Percentiles rank a stretch among this genome's conserved stretches.
Conservation (phyloP, 2,329 filamentous ascomycete genomes). For the Pseudopyrenochaeta lycopersici region DNA sequence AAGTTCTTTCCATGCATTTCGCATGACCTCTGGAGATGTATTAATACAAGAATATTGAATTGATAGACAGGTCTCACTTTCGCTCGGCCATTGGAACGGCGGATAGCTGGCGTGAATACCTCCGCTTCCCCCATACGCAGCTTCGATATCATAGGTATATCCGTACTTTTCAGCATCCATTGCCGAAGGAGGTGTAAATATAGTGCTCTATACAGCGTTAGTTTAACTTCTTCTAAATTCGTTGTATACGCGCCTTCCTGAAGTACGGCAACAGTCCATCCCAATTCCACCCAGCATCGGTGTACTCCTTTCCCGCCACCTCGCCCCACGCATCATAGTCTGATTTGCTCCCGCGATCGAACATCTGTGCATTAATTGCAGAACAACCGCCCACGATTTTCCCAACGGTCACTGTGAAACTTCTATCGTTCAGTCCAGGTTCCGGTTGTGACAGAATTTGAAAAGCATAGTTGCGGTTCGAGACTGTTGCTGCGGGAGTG, state of each 20-base stretch:
- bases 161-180: constrained; percentile 40
- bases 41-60: background rate
- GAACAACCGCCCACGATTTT: constrained; percentile 41
- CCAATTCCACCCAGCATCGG: constrained; percentile 55
- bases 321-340: constrained; percentile 62
- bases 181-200: constrained; percentile 33
- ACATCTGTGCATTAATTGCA: constrained; percentile 45
- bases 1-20: constrained; percentile 18
- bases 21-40: background rate
- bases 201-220: background rate
- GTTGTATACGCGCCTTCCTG: constrained; percentile 8
- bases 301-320: constrained; percentile 51
- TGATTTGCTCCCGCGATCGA: constrained; percentile 34
- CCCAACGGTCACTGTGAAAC: constrained; percentile 17
- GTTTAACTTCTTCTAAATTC: too few relatives aligned
- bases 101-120: constrained; percentile 16
- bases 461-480: constrained; percentile 8
- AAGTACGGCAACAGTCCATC: constrained; percentile 26
- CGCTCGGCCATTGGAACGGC: constrained; percentile 13
- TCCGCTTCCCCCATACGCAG: constrained; percentile 14
- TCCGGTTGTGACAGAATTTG: constrained; percentile 18
- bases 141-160: constrained; percentile 10
- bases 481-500: constrained; percentile 10
- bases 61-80: background rate
- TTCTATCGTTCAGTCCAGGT: constrained; percentile 15